A percentile compares a stretch with the other conserved stretches of the same genome.
These are phyloP conservation scores for Rhizophagus sp. DNA, from an alignment of 192 early-diverging fungal species.

Conservation along the genomic window DNA sequence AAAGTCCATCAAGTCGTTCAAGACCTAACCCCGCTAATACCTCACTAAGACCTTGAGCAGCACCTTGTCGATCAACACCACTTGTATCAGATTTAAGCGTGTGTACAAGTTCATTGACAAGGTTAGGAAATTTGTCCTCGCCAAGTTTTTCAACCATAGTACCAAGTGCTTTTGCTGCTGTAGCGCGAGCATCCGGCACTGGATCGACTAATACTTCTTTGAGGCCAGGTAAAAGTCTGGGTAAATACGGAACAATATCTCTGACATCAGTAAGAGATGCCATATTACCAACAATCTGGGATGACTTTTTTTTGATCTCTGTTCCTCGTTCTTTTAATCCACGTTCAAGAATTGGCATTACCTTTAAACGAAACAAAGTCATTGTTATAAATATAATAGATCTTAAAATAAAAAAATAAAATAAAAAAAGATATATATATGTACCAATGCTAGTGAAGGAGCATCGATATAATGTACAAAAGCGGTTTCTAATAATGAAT, in stretches of 20 bases:
- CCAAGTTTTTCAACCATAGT: conserved; percentile 90
- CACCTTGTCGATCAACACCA: conserved; percentile 92
- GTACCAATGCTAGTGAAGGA: conserved; percentile 83
- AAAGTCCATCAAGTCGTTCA: conserved; percentile 77
- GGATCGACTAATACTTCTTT: conserved; percentile 93
- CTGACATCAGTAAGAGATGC: conserved; percentile 88
- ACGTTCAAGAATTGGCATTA: conserved; percentile 92
- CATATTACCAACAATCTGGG: conserved; percentile 99
- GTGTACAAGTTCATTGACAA: conserved; percentile 82
- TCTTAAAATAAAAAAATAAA: background rate
- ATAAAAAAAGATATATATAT: background rate
- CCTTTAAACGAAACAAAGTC: background rate
- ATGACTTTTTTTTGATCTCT: conserved; percentile 90
- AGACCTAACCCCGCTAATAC: conserved; percentile 88
- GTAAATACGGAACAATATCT: conserved; percentile 91
- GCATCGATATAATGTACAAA: conserved; percentile 99
- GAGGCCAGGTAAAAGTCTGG: conserved; percentile 78
- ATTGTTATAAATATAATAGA: background rate
- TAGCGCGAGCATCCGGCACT: conserved; percentile 94
- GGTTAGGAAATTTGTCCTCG: conserved; percentile 89
- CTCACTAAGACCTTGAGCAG: conserved; percentile 96
- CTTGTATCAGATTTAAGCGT: conserved; percentile 89
- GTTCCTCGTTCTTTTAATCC: conserved; percentile 88
- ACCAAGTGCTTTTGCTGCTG: conserved; percentile 90
- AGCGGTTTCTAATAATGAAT: conserved; percentile 85